Evolutionary conservation across 2,329 filamentous ascomycete species (phyloP), one percentile per base, ranked within the genome.

Genomic region (Neofusicoccum laricinum): DNA sequence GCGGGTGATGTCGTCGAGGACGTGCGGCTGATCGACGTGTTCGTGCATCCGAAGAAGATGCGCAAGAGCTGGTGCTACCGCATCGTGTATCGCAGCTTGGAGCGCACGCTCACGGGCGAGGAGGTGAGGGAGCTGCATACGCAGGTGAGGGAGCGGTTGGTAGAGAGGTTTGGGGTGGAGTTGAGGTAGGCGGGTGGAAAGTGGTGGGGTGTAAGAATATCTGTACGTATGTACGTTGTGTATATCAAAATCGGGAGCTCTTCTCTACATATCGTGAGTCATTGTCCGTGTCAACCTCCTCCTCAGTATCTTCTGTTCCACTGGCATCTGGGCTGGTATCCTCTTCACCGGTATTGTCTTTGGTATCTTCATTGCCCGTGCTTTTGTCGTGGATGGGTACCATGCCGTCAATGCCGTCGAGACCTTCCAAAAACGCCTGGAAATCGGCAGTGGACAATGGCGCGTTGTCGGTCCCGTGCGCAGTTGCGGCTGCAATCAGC

Each of bases 11-110:
- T 88, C 21, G 92, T 95, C 40, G 95, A 99, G 79, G 92, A 97
- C 75, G 94, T 98, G 58, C 83, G 82, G 66, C 82, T 96, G 32
- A 87, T 92, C 61, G 95, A 98, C 77, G 86, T 92, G 74, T 99
- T 98, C 76, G 87, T 86, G 53, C 93, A 98, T 77, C 93, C 93
- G 41, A 93, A 91, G 80, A 93, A 90, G 19, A 88, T 89, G 3
- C 84, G 90, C 69, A 90, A 86, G 79, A 97, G 93, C 80, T 78
- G 95, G 80, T 96, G 92, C 78, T 99, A 97, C 77, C 85, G 93
- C 67, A 90, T 98, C 77, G 94, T 94, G 74, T 99, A 99, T 79
- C 86, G 95, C 68, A 97, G 93, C 76, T 80, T 97, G 69, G 94
- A 97, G 81, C 86, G 90, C 73, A 99, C 94, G 1, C 80, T 99